Percentiles rank a stretch among this genome's conserved stretches.
These are phyloP conservation scores for Populus alba DNA, from an alignment of 345 rosid species.

Conservation along the genomic window DNA sequence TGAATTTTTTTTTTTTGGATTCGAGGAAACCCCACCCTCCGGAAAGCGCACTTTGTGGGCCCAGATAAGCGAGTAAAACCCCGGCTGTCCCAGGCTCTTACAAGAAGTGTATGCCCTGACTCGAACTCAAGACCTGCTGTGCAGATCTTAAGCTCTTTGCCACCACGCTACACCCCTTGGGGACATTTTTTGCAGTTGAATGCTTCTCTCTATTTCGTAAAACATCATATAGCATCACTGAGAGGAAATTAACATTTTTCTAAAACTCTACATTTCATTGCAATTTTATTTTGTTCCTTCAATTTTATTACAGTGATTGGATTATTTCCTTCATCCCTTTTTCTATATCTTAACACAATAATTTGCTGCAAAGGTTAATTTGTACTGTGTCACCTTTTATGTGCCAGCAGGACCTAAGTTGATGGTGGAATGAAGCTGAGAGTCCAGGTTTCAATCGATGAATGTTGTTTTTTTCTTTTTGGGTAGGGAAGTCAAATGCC, in stretches of 20 bases:
- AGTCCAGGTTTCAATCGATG: conserved; percentile 8
- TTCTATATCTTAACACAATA: neutral
- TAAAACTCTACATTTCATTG: neutral
- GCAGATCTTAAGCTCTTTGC: too few species aligned
- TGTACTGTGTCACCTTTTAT: neutral
- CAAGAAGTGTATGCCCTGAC: too few species aligned
- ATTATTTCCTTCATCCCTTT: neutral
- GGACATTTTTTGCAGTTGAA: neutral
- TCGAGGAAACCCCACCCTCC: too few species aligned
- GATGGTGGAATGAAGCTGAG: conserved; percentile 21
- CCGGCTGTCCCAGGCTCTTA: too few species aligned
- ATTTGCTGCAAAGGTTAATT: neutral
- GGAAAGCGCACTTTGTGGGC: too few species aligned
- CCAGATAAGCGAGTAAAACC: too few species aligned
- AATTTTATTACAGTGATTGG: neutral
- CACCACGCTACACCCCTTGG: too few species aligned
- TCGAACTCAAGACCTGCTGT: too few species aligned
- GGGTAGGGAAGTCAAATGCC: conserved; percentile 1
- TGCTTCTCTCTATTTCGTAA: neutral
- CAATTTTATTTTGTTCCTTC: too few species aligned
- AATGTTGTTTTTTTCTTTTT: neutral
- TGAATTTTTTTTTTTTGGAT: too few species aligned
- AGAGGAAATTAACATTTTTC: neutral
- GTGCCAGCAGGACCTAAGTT: neutral
- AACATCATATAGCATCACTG: neutral